phyloP scores from a whole-genome alignment of 1,284 basidiomycete genomes.

The Filobasidium uniguttulatum region DNA sequence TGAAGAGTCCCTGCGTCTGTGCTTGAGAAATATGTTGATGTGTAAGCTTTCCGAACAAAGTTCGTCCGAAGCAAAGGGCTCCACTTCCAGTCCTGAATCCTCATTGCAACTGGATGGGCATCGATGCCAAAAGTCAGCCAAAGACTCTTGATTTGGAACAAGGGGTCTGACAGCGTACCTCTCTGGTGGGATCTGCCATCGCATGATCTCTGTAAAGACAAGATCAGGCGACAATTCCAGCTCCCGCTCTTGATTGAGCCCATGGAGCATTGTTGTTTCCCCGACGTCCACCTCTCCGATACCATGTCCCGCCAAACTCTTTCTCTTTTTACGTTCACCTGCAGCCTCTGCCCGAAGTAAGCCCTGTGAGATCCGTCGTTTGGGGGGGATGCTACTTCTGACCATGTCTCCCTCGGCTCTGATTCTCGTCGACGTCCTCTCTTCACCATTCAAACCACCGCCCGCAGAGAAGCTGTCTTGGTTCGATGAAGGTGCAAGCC shows the following conservation, averaged over 20 bases:
- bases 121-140: too few relatives aligned
- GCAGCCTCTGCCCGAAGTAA: not conserved
- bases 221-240: constrained; percentile 25
- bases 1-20: constrained; percentile 39
- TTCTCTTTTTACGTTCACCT: not conserved
- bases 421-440: not conserved
- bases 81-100: constrained; percentile 36
- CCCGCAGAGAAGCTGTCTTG: too few relatives aligned
- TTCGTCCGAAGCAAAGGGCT: constrained; percentile 27
- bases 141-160: constrained; percentile 10
- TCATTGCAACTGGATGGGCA: constrained; percentile 21
- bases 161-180: constrained; percentile 9
- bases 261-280: constrained; percentile 37
- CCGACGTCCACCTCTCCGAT: constrained; percentile 36
- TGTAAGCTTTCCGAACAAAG: constrained; percentile 16
- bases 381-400: constrained; percentile 4
- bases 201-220: constrained; percentile 25
- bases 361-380: not conserved
- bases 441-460: not conserved
- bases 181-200: constrained; percentile 17
- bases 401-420: constrained; percentile 9
- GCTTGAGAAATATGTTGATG: constrained; percentile 41
- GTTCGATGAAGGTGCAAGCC: too few relatives aligned
- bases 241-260: constrained; percentile 27
- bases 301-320: constrained; percentile 46